Base-by-base conservation (phyloP, 2,329 filamentous ascomycete species). In the Trichoderma gracile region DNA sequence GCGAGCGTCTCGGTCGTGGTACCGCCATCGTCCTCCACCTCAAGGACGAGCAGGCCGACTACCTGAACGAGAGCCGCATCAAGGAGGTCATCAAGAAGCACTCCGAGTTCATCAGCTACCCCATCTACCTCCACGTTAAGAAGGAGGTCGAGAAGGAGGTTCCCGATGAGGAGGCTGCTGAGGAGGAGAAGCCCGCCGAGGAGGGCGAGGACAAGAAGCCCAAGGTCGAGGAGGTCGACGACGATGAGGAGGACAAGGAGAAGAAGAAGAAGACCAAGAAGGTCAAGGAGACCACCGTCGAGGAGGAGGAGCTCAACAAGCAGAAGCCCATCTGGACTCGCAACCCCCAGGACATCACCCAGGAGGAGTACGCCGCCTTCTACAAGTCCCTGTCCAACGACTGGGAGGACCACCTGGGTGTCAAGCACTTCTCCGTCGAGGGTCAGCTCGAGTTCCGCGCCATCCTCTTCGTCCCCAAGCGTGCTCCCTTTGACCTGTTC, bases 21-120 rank as follows among this genome's bases (percentile, higher is more conserved):
- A 96, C 93, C 80, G 93, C 96, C 89, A 96, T 99, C 79, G 89
- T 98, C 81, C 92, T 99, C 68, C 92, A 98, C 86, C 86, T 99
- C 77, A 99, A 99, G 91, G 95, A 99, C 74, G 95, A 99, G 88
- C 95, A 99, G 87, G 86, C 85, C 71, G 95, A 98, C 81, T 99
- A 97, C 89, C 86, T 98, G 72, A 96, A 98, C 82, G 95, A 99
- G 90, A 86, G 86, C 86, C 95, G 94, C 87, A 90, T 99, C 86
- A 99, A 99, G 91, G 95, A 99, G 87, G 94, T 99, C 71, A 93
- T 99, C 86, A 98, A 98, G 93, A 99, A 99, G 92, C 95, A 99
- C 91, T 98, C 95, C 78, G 95, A 99, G 86, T 99, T 99, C 88
- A 99, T 99, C 86, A 98, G 95, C 58, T 99, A 99, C 88, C 95